Evolutionary conservation across 2,329 filamentous ascomycete genomes (phyloP).

Genomic region (Ceratocystiopsis minuta): DNA sequence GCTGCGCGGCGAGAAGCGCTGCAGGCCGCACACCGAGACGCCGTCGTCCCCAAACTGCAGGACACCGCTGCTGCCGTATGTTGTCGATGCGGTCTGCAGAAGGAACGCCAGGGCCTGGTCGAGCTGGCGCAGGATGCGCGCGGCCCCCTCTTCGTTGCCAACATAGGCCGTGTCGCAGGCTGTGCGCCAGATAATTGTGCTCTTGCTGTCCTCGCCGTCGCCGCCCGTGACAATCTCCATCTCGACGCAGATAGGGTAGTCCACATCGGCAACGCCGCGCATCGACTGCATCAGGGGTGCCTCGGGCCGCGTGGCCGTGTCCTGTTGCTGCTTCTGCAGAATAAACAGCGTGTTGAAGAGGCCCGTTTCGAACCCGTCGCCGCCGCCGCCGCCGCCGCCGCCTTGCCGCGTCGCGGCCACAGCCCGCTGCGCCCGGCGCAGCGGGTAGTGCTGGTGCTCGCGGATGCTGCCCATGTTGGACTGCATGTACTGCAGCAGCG

Average conservation of each 20-base stretch:
- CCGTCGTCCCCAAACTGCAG: slow-evolving; percentile 32
- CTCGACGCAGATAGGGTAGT: slow-evolving; percentile 71
- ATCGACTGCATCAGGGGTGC: slow-evolving; percentile 41
- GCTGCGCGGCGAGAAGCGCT: slow-evolving; percentile 7
- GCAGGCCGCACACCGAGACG: slow-evolving; percentile 49
- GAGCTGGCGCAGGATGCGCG: slow-evolving; percentile 36
- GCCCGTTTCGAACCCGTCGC: slow-evolving; percentile 17
- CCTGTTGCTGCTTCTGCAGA: slow-evolving; percentile 23
- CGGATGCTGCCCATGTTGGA: slow-evolving; percentile 45
- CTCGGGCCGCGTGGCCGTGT: neutral
- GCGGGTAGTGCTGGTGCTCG: slow-evolving; percentile 59
- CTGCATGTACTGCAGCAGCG: slow-evolving; percentile 59
- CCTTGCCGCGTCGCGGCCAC: slow-evolving; percentile 12
- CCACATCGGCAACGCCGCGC: slow-evolving; percentile 46
- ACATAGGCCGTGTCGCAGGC: slow-evolving; percentile 46
- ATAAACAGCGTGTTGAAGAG: slow-evolving; percentile 41
- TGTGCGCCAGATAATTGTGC: slow-evolving; percentile 42
- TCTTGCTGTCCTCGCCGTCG: too few relatives aligned
- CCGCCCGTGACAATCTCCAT: slow-evolving; percentile 37
- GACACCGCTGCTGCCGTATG: slow-evolving; percentile 17
- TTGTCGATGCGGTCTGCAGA: too few relatives aligned
- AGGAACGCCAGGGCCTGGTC: slow-evolving; percentile 25
- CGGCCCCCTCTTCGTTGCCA: slow-evolving; percentile 22
- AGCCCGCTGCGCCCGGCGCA: slow-evolving; percentile 48
- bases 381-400: slow-evolving; percentile 1